Conservation (phyloP, 1,284 basidiomycete species). For the Macrocybe sp. region DNA sequence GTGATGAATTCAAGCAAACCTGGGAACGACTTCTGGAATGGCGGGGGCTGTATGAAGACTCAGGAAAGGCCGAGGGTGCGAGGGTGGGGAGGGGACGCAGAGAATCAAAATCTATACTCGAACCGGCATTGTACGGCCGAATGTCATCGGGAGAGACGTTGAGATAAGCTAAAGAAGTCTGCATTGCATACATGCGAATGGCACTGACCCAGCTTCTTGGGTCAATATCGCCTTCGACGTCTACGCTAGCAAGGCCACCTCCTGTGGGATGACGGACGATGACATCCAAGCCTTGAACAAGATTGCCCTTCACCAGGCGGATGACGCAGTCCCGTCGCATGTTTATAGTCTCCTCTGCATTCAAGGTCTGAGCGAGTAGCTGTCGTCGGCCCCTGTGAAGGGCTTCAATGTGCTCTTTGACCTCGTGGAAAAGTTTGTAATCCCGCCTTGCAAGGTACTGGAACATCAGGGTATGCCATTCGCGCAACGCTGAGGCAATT, state of each 20-base stretch:
- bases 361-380: conserved; percentile 84
- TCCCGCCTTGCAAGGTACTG: conserved; percentile 86
- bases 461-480: conserved; percentile 93
- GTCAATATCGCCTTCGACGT: conserved; percentile 74
- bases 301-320: conserved; percentile 85
- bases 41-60: conserved; percentile 33
- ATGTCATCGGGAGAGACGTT: conserved; percentile 46
- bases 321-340: conserved; percentile 86
- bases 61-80: conserved; percentile 65
- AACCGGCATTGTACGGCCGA: conserved; percentile 30
- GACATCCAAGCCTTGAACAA: conserved; percentile 89
- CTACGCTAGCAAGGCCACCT: conserved; percentile 84
- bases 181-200: conserved; percentile 86
- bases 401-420: conserved; percentile 88
- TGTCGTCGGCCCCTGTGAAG: conserved; percentile 88
- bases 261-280: conserved; percentile 93
- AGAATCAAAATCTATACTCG: conserved; percentile 36
- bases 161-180: conserved; percentile 79
- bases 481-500: conserved; percentile 92
- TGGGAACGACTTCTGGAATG: conserved; percentile 45
- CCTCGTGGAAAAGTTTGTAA: conserved; percentile 85
- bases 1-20: conserved; percentile 37
- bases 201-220: conserved; percentile 79
- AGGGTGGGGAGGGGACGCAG: conserved; percentile 50
- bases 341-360: conserved; percentile 80